phyloP scores from a whole-genome alignment of 306 rosid genomes.

The Pueraria montana region DNA sequence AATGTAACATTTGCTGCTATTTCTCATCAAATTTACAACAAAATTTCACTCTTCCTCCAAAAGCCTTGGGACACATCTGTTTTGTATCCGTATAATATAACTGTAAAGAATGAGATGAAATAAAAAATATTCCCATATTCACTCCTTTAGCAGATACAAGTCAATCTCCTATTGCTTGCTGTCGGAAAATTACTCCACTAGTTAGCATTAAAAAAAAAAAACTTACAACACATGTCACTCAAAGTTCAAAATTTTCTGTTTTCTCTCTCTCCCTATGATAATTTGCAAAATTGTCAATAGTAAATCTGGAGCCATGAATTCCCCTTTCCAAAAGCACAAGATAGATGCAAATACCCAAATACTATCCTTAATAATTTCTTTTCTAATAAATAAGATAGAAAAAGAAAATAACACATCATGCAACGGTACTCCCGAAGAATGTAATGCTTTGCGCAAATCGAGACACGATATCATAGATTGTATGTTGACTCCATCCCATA shows the following conservation, averaged over 20 bases:
- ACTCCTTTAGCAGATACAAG: neutral
- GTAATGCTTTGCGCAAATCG: neutral
- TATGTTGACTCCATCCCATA: neutral
- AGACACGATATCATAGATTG: neutral
- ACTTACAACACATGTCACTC: neutral
- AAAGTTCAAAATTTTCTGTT: neutral
- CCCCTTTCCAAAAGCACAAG: neutral
- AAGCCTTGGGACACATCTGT: neutral
- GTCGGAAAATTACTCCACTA: neutral
- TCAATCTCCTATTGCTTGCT: neutral
- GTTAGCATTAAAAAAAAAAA: neutral
- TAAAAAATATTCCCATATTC: neutral
- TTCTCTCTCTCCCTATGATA: neutral
- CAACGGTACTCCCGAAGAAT: neutral
- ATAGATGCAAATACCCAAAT: no score
- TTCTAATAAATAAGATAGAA: neutral
- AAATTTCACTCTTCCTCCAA: neutral
- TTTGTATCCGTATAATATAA: neutral
- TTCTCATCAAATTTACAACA: slow-evolving; percentile 16
- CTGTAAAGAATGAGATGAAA: neutral
- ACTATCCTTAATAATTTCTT: neutral
- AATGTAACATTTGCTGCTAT: slow-evolving; percentile 12
- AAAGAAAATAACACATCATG: neutral
- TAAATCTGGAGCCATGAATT: slow-evolving; percentile 12
- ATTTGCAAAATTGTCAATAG: neutral